Evolutionary conservation across 2,329 filamentous ascomycete species (phyloP), one percentile per base, ranked within the genome.

Genomic region (Xylaria sp.): DNA sequence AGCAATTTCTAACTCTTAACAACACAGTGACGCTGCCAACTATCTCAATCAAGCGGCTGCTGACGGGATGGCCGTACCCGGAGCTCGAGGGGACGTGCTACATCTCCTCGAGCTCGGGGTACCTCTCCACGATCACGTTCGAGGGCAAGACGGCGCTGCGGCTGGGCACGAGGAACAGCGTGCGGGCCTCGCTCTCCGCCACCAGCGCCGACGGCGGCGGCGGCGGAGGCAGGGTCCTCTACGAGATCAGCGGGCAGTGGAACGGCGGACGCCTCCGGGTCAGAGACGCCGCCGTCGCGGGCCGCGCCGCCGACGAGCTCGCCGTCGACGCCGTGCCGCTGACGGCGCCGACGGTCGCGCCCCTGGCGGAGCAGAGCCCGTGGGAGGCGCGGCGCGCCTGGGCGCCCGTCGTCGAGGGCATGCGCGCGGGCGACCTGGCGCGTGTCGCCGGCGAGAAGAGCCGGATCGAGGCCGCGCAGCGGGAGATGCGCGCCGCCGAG

Each of bases 1-100:
- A n/a, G n/a, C n/a, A n/a, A n/a, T n/a, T n/a, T n/a, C n/a, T n/a
- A n/a, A n/a, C n/a, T n/a, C n/a, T n/a, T n/a, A n/a, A n/a, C n/a
- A n/a, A n/a, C n/a, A n/a, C n/a, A n/a, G 64, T 65, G 50, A 67
- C 66, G 4, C 46, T 69, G 5, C 66, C 66, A 2, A 62, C 64
- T 8, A 52, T 68, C 54, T 50, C 46, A 24, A 50, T 68, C 21
- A 65, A 57, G 38, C 62, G 64, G 1, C 45, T 69, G 1, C 7
- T 65, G 9, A 56, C 60, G 1, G 62, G 63, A 2, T 26, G 43
- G 5, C 59, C 61, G 13, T 68, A 67, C 44, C 59, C 60, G 7
- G 63, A 67, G 53, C 44, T 68, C 2, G 62, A 68, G 39, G 63
- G 64, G 4, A 62, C 53, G 0, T 67, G 64, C 29, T 66, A 68